A percentile compares a stretch with the other conserved stretches of the same genome.
Conservation (phyloP, 1,139 yeast genomes). For the Suhomyces maxii region DNA sequence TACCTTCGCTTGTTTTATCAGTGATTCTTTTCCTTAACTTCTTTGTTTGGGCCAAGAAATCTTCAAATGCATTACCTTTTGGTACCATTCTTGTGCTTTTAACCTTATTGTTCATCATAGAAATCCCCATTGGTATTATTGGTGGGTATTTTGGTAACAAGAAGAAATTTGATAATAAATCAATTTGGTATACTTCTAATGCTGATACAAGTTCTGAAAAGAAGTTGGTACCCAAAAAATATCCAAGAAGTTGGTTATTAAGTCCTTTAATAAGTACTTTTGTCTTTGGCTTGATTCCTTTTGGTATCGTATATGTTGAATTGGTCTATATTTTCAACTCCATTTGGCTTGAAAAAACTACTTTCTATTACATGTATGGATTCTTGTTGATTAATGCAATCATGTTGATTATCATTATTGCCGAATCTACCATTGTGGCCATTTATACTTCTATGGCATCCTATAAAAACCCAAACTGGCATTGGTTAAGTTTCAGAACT, state of each 20-base stretch:
- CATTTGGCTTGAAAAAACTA: slow-evolving; percentile 76
- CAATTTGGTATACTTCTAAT: slow-evolving; percentile 10
- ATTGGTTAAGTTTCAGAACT: slow-evolving; percentile 76
- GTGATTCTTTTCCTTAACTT: slow-evolving; percentile 59
- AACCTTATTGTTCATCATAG: slow-evolving; percentile 53
- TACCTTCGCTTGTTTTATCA: slow-evolving; percentile 60
- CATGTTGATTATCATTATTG: slow-evolving; percentile 60
- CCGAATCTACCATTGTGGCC: slow-evolving; percentile 74
- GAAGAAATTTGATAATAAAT: slow-evolving; percentile 27
- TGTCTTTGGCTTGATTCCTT: slow-evolving; percentile 70
- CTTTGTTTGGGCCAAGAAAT: slow-evolving; percentile 74
- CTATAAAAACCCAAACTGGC: slow-evolving; percentile 71
- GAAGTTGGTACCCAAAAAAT: not conserved
- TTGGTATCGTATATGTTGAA: slow-evolving; percentile 79
- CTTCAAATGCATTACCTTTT: slow-evolving; percentile 71
- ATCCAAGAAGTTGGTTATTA: slow-evolving; percentile 18
- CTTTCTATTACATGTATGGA: slow-evolving; percentile 80
- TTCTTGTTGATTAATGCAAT: slow-evolving; percentile 64
- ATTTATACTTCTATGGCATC: slow-evolving; percentile 61
- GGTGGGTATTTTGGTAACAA: slow-evolving; percentile 68
- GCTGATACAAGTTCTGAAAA: not conserved
- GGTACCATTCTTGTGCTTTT: slow-evolving; percentile 19
- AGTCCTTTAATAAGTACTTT: slow-evolving; percentile 27
- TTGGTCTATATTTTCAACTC: slow-evolving; percentile 72
- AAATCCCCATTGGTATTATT: slow-evolving; percentile 69